A percentile compares a stretch with the other conserved stretches of the same genome.
Conservation (phyloP, 352 stramenopile genomes). For the Phytophthora boehmeriae region DNA sequence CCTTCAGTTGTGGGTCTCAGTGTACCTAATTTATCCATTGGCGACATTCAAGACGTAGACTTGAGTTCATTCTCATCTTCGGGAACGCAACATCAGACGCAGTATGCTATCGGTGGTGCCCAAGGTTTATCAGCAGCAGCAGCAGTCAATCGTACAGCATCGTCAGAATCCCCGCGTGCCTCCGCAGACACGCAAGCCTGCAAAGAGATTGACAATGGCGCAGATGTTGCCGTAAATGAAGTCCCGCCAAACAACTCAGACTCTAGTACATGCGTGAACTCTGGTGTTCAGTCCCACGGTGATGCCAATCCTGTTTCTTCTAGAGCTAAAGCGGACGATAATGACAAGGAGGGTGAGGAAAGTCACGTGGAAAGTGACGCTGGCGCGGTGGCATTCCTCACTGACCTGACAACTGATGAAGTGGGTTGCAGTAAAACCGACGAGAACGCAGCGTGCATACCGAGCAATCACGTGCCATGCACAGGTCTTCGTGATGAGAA, state of each 20-base stretch:
- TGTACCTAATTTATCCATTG: conserved; percentile 60
- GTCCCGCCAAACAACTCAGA: neutral
- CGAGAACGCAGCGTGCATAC: conserved; percentile 14
- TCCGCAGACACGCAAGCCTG: conserved; percentile 5
- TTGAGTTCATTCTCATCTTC: conserved; percentile 48
- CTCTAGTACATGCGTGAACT: neutral
- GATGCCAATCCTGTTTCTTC: neutral
- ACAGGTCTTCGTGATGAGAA: conserved; percentile 68
- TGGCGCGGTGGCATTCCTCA: conserved; percentile 33
- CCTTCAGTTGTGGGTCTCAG: conserved; percentile 33
- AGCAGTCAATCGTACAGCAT: conserved; percentile 16
- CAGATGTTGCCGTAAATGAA: neutral
- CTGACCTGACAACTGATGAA: conserved; percentile 18
- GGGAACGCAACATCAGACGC: conserved; percentile 23
- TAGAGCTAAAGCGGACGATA: conserved; percentile 3
- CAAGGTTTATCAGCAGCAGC: conserved; percentile 8
- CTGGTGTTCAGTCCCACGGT: conserved; percentile 7
- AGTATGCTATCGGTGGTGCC: conserved; percentile 6
- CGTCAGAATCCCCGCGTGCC: conserved; percentile 14
- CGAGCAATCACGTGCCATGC: conserved; percentile 55
- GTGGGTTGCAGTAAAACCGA: conserved; percentile 14
- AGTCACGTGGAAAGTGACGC: conserved; percentile 28
- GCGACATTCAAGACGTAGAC: conserved; percentile 68
- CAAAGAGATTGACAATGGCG: conserved; percentile 7
- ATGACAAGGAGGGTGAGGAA: conserved; percentile 13